Conservation (phyloP, 106 monocot species). For the Hemerocallis citrina region DNA sequence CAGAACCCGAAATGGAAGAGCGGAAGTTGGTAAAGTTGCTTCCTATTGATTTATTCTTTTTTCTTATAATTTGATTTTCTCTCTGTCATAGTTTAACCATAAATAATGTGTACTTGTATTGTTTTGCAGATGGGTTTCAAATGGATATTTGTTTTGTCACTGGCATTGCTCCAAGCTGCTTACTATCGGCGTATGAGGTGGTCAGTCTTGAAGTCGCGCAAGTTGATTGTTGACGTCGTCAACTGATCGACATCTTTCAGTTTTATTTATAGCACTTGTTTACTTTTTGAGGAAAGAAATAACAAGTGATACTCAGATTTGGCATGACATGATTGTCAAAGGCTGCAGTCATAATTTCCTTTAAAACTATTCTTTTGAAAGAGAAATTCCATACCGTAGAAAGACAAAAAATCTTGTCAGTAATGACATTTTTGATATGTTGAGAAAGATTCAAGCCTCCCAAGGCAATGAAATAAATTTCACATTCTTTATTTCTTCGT, state of each 20-base stretch:
- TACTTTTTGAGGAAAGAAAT: no score
- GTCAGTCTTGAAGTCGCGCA: conserved; percentile 68
- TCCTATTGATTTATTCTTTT: not conserved
- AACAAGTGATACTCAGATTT: no score
- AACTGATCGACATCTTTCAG: conserved; percentile 35
- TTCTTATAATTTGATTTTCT: not conserved
- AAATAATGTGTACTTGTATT: not conserved
- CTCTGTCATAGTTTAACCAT: not conserved
- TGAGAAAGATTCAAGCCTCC: no score
- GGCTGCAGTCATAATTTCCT: no score
- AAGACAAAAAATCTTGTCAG: no score
- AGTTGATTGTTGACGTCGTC: conserved; percentile 62
- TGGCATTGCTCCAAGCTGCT: conserved; percentile 74
- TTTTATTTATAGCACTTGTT: no score
- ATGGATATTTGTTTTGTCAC: conserved; percentile 66
- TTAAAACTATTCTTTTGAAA: no score
- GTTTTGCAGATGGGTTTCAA: conserved; percentile 69
- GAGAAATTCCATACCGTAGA: no score
- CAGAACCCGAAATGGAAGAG: conserved; percentile 86
- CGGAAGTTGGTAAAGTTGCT: conserved; percentile 47
- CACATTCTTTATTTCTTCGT: no score
- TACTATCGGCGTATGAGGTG: conserved; percentile 68
- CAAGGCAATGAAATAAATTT: no score
- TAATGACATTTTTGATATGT: no score
- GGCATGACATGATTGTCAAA: no score